phyloP scores from a whole-genome alignment of 768 basidiomycete genomes.

The Pisolithus orientalis region DNA sequence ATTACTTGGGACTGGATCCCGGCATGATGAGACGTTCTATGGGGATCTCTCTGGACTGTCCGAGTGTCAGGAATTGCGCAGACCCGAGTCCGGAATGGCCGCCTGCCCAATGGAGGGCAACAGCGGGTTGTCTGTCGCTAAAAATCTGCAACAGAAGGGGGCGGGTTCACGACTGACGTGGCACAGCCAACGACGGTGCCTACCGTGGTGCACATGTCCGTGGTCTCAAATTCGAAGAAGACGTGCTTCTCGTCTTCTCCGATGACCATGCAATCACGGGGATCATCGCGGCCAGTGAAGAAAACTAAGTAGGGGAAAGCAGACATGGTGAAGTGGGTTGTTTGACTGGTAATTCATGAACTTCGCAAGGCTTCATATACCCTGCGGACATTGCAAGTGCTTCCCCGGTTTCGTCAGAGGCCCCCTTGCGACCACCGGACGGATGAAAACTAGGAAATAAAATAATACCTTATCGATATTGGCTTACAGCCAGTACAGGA shows the following conservation, averaged over 20 bases:
- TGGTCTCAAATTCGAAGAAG: slow-evolving; percentile 63
- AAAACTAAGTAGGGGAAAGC: slow-evolving; percentile 47
- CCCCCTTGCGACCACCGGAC: slow-evolving; percentile 37
- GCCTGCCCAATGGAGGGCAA: slow-evolving; percentile 43
- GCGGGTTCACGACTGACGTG: slow-evolving; percentile 27
- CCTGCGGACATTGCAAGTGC: slow-evolving; percentile 4
- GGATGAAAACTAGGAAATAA: slow-evolving; percentile 40
- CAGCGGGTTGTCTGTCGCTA: slow-evolving; percentile 47
- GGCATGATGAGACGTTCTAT: slow-evolving; percentile 59
- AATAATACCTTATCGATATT: slow-evolving; percentile 40
- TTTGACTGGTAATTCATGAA: background rate
- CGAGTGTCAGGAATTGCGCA: slow-evolving; percentile 34
- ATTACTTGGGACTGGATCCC: slow-evolving; percentile 46
- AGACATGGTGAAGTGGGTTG: slow-evolving; percentile 20
- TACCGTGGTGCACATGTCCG: slow-evolving; percentile 27
- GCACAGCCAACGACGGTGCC: slow-evolving; percentile 14
- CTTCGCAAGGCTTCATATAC: slow-evolving; percentile 25
- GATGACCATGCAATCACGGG: slow-evolving; percentile 60
- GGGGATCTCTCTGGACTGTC: slow-evolving; percentile 43
- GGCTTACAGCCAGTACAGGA: slow-evolving; percentile 36
- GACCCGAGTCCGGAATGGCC: slow-evolving; percentile 28
- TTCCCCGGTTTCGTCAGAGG: slow-evolving; percentile 21
- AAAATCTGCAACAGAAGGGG: slow-evolving; percentile 22
- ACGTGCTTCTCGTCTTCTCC: slow-evolving; percentile 54
- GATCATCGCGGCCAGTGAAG: slow-evolving; percentile 67